These are phyloP conservation scores for Ochetophila trinervis DNA, from an alignment of 306 rosid genomes.

Conservation along the genomic window DNA sequence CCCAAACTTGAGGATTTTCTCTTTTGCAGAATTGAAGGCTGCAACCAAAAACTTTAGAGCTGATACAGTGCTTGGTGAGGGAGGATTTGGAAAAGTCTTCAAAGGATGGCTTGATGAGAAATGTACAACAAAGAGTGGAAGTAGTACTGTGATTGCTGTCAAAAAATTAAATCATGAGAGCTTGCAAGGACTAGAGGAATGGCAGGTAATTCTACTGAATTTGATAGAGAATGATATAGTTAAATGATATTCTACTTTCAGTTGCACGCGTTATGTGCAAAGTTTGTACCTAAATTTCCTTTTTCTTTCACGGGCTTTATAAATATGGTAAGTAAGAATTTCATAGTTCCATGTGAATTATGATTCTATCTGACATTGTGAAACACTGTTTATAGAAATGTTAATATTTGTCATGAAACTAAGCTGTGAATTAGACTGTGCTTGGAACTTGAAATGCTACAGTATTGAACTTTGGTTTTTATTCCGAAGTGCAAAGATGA, in stretches of 20 bases:
- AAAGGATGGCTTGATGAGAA: constrained; percentile 93
- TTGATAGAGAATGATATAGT: constrained; percentile 1
- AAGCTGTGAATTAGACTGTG: neutral
- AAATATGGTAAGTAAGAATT: neutral
- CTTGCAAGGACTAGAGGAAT: constrained; percentile 82
- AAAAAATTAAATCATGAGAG: constrained; percentile 88
- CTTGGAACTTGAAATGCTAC: constrained; percentile 1
- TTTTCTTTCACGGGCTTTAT: neutral
- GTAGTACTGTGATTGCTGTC: constrained; percentile 66
- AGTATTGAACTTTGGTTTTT: neutral
- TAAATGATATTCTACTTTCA: neutral
- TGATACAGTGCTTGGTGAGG: constrained; percentile 86
- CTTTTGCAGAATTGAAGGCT: constrained; percentile 62
- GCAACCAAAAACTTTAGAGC: constrained; percentile 79
- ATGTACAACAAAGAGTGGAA: constrained; percentile 44
- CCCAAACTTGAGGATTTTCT: constrained; percentile 63
- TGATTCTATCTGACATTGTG: neutral
- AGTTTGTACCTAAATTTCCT: neutral
- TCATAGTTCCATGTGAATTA: neutral
- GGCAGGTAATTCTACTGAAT: constrained; percentile 62
- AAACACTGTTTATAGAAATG: neutral
- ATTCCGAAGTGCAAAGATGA: neutral
- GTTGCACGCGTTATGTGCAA: neutral
- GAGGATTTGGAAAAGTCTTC: constrained; percentile 89
- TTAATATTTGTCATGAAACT: neutral